phyloP scores from a whole-genome alignment of 495 filamentous ascomycete genomes.

The Saxophila tyrrhenica region DNA sequence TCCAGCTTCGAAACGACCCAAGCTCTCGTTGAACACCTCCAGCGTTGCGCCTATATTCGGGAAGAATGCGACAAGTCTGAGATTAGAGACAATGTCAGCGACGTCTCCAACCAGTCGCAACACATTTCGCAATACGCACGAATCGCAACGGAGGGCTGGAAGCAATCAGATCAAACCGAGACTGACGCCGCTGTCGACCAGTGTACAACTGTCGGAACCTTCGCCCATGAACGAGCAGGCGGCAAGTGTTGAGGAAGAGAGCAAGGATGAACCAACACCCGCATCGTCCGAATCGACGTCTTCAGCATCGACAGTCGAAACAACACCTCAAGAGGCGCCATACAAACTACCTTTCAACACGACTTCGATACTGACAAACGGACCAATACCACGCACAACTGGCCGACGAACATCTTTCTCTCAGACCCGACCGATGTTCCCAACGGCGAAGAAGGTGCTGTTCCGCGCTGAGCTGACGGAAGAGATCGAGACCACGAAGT shows the following conservation, averaged over 20 bases:
- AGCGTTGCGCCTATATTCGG: conserved; percentile 42
- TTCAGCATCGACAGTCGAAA: conserved; percentile 14
- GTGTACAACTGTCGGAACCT: conserved; percentile 3
- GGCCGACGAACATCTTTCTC: conserved; percentile 31
- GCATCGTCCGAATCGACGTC: not conserved
- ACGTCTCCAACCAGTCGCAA: conserved; percentile 69
- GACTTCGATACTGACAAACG: conserved; percentile 29
- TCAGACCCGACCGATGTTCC: conserved; percentile 41
- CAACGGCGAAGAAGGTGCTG: conserved; percentile 45
- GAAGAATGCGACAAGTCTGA: conserved; percentile 42
- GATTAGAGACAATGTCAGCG: conserved; percentile 47
- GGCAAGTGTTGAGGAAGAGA: conserved; percentile 10
- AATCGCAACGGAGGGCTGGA: conserved; percentile 37
- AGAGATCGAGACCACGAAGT: conserved; percentile 42
- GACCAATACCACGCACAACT: conserved; percentile 26
- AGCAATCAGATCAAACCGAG: conserved; percentile 26
- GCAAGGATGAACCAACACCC: not conserved
- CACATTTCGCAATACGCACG: conserved; percentile 71
- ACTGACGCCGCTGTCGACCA: conserved; percentile 38
- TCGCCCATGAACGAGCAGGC: conserved; percentile 1
- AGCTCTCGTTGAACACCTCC: conserved; percentile 68
- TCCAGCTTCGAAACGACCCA: conserved; percentile 50
- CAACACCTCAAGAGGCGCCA: conserved; percentile 16
- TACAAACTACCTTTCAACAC: conserved; percentile 29
- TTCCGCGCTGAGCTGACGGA: conserved; percentile 44